Evolutionary conservation across 805 yeast genomes (phyloP), one percentile per base, ranked within the genome.

Genomic region (Zygotorulaspora danielsina): DNA sequence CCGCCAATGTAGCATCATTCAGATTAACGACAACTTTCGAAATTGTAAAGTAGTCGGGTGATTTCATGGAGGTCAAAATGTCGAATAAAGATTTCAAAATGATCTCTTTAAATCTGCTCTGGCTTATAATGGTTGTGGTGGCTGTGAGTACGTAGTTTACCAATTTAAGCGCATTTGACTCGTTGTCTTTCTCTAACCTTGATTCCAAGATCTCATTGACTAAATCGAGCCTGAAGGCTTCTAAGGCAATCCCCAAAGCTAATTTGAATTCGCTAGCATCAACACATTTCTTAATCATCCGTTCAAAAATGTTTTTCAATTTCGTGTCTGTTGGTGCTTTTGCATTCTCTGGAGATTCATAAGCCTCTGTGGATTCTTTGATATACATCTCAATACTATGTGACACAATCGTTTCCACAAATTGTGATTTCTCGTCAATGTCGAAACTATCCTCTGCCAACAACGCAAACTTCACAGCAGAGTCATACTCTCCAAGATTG

Each of bases 401-500:
- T 18, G 96, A 84, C 19, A 93, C 93, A 53, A 93, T 84, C 3
- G 97, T 90, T 66, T 93, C 95, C 44, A 83, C 84, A 65, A 76
- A 93, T 65, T 90, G 95, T n/a, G 86, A 75, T 44, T 75, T 70
- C 52, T 83, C 87, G 28, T 55, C 51, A 36, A 88, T 69, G 62
- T 89, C 75, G 60, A 93, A 88, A 55, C 76, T 79, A 19, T 78
- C 72, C 20, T 85, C 96, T 15, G 97, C 90, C 21, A 78, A 81
- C 31, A 93, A 73, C 2, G 96, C 90, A 61, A 79, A 93, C 59
- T 78, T 83, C 46, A 93, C 96, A 7, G 96, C 84, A 3, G 89
- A 73, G 48, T 85, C 94, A 55, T 84, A 88, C 60, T 93, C 97
- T 34, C 97, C 97, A 55, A 93, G 72, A 63, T 93, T 88, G 64